Conservation (phyloP, 23 red algal species). For the Gracilariopsis chorda region DNA sequence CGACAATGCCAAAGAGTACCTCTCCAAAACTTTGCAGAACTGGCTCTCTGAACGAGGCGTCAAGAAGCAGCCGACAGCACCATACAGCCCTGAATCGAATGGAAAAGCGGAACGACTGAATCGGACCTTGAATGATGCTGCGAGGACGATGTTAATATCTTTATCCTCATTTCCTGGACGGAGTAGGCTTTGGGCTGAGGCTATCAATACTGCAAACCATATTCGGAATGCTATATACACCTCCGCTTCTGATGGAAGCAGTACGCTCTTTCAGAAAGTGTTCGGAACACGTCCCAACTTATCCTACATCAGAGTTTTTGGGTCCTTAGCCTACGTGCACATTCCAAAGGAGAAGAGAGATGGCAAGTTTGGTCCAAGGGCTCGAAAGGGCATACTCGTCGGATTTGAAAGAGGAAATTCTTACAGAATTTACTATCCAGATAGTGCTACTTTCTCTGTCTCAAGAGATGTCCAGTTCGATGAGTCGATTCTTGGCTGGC, state of each 20-base stretch:
- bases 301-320: conserved; percentile 11
- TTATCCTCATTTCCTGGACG: no score
- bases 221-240: neutral
- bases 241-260: neutral
- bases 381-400: neutral
- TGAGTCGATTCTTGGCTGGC: neutral
- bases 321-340: conserved; percentile 2
- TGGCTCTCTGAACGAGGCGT: no score
- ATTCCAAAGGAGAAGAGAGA: neutral
- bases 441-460: neutral
- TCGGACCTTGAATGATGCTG: no score
- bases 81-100: no score
- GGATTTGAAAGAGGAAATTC: conserved; percentile 30
- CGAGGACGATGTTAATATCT: no score
- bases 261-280: neutral
- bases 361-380: neutral
- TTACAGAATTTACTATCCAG: conserved; percentile 16
- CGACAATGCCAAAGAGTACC: no score
- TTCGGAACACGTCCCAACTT: neutral
- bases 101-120: no score
- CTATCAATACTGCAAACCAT: neutral
- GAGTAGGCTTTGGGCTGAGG: no score
- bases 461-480: conserved; percentile 21
- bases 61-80: no score
- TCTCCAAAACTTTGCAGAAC: no score